A percentile compares a stretch with the other conserved stretches of the same genome.
Evolutionary conservation across 768 basidiomycete species (phyloP).

Genomic region (Trametes punicea): DNA sequence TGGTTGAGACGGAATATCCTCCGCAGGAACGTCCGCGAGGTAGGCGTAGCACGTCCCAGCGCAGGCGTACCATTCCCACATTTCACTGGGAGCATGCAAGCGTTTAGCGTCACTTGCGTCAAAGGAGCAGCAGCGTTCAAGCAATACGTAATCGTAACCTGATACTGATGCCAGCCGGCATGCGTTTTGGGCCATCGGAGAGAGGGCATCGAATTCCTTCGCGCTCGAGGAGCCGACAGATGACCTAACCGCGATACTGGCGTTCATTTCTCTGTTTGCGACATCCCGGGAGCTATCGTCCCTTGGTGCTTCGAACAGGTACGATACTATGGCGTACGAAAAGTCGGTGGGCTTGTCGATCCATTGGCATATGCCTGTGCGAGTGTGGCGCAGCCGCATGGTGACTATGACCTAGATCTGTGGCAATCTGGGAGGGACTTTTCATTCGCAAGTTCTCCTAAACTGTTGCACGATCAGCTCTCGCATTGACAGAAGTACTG

Average conservation of each 20-base stretch:
- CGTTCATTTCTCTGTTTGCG: not conserved
- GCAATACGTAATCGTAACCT: not conserved
- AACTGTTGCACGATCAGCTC: no score
- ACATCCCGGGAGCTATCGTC: not conserved
- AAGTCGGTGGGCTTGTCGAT: not conserved
- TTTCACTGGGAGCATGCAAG: not conserved
- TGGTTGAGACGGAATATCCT: not conserved
- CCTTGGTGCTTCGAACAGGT: not conserved
- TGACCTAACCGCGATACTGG: no score
- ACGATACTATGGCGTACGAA: not conserved
- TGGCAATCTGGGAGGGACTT: not conserved
- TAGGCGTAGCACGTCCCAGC: not conserved
- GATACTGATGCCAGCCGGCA: not conserved
- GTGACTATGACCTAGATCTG: no score
- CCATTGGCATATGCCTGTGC: not conserved
- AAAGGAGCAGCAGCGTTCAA: not conserved
- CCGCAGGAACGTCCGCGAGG: not conserved
- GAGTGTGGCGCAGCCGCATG: not conserved
- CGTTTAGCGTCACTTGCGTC: not conserved
- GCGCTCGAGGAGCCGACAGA: no score
- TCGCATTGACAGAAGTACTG: no score
- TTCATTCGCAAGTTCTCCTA: no score
- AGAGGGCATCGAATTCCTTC: no score
- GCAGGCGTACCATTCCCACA: not conserved
- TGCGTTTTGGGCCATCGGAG: not conserved